Percentiles rank a stretch among this genome's conserved stretches.
Conservation (phyloP, 805 yeast species). For the Metschnikowia kofuensis region DNA sequence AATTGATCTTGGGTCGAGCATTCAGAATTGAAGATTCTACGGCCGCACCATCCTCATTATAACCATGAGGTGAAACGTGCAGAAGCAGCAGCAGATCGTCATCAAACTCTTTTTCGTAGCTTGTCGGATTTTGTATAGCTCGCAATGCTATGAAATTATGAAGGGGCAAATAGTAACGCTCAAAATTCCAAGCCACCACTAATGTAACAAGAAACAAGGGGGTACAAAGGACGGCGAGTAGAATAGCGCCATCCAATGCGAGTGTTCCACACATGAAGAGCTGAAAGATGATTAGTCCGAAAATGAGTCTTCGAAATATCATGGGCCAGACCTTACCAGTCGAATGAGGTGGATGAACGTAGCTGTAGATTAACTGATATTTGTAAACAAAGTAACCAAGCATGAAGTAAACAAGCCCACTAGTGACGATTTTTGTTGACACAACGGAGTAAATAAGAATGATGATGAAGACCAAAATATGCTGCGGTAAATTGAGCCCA, state of each 20-base stretch:
- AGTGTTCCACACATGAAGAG: constrained; percentile 63
- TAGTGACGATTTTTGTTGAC: constrained; percentile 56
- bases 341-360: constrained; percentile 63
- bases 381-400: constrained; percentile 60
- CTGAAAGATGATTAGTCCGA: constrained; percentile 56
- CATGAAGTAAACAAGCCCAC: constrained; percentile 55
- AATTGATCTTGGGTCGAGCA: neutral
- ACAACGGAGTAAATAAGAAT: constrained; percentile 59
- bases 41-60: constrained; percentile 3
- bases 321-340: constrained; percentile 69
- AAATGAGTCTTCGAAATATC: constrained; percentile 52
- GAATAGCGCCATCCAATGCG: constrained; percentile 56
- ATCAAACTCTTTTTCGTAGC: constrained; percentile 41
- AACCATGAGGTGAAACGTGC: constrained; percentile 3
- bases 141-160: constrained; percentile 56
- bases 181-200: constrained; percentile 48
- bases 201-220: constrained; percentile 50
- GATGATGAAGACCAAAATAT: constrained; percentile 54
- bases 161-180: constrained; percentile 52
- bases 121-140: constrained; percentile 47
- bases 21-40: constrained; percentile 4
- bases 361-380: constrained; percentile 58
- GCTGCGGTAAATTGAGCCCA: constrained; percentile 62
- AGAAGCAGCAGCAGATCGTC: constrained; percentile 26
- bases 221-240: constrained; percentile 45